Evolutionary conservation across 2,329 filamentous ascomycete species (phyloP), one percentile per base, ranked within the genome.

Genomic region (Mycocentrospora acerina): DNA sequence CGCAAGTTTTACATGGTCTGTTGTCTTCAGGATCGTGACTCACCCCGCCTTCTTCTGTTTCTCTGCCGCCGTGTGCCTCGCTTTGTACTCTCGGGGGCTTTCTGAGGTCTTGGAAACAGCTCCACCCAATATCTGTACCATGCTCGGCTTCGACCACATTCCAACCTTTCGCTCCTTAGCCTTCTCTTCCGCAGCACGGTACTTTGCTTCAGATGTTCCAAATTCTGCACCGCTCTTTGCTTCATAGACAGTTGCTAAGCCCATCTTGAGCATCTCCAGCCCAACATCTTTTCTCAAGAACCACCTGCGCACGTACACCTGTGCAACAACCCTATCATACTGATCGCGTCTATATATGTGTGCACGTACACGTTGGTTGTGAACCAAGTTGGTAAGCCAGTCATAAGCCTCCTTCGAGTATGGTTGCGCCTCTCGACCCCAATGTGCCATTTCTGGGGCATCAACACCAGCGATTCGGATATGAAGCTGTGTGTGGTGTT

Each of bases 381-480:
- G 71, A 8, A 97, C 74, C 64, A 89, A 88, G 4, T 71, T 70
- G 12, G 78, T 82, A n/a, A 98, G 78, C 83, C 88, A 97, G 13
- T 80, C 71, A 35, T 91, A 74, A 7, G 93, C 89, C 67, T 97
- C 91, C 42, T 81, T 76, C 3, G 88, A 79, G 64, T 82, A 90
- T 1, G 90, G 91, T 68, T 98, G 93, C 8, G 84, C 87, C 17
- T 88, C 85, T 34, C 83, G 81, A 37, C 94, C 94, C 69, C 96
- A 98, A 68, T 98, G 93, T 7, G 90, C 85, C 39, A 87, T 76
- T 70, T 98, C 93, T 2, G 93, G 93, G 9, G 94, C 93, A 67
- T 98, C 93, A 37, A 98, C 74, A 33, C 93, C 93, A 12, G 93
- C 93, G 40, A 98, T 77, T 18, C 93, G 87, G 40, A 98, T 79